These are phyloP conservation scores for Spiromastix sp. DNA, from an alignment of 2,329 filamentous ascomycete species.

Conservation along the genomic window DNA sequence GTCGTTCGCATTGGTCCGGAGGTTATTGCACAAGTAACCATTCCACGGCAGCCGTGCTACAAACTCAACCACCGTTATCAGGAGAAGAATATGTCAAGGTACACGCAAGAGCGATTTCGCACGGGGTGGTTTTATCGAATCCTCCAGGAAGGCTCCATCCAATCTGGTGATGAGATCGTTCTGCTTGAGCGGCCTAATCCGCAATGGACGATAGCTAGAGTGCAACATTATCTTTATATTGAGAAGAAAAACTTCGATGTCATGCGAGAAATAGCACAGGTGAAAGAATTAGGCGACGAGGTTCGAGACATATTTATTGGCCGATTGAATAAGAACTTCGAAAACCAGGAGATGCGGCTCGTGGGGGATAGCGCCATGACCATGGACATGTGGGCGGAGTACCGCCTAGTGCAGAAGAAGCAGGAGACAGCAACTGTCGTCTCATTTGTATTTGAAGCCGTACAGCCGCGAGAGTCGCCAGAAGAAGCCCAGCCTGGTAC, in stretches of 20 bases:
- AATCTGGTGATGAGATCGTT: slow-evolving; percentile 46
- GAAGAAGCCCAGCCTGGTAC: slow-evolving; percentile 31
- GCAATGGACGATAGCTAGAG: slow-evolving; percentile 51
- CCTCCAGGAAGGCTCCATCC: slow-evolving; percentile 43
- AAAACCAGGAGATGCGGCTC: slow-evolving; percentile 4
- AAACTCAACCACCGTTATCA: slow-evolving; percentile 60
- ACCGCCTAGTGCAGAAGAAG: not conserved
- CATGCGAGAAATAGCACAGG: slow-evolving; percentile 28
- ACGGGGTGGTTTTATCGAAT: slow-evolving; percentile 60
- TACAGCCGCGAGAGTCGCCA: not conserved
- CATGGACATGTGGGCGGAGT: not conserved
- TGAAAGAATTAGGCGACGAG: slow-evolving; percentile 37
- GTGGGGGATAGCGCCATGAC: not conserved
- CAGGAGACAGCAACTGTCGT: not conserved
- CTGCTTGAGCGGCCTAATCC: slow-evolving; percentile 48
- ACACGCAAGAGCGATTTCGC: slow-evolving; percentile 45
- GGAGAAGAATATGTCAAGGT: slow-evolving; percentile 50
- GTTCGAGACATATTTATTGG: slow-evolving; percentile 44
- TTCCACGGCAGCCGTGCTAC: slow-evolving; percentile 56
- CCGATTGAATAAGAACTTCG: slow-evolving; percentile 39
- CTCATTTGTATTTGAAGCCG: not conserved
- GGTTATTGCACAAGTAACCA: slow-evolving; percentile 47
- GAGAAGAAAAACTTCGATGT: slow-evolving; percentile 38
- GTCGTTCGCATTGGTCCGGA: slow-evolving; percentile 41
- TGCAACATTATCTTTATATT: slow-evolving; percentile 54